These are phyloP conservation scores for Sporothrix phasma DNA, from an alignment of 2,329 filamentous ascomycete species.

Conservation along the genomic window DNA sequence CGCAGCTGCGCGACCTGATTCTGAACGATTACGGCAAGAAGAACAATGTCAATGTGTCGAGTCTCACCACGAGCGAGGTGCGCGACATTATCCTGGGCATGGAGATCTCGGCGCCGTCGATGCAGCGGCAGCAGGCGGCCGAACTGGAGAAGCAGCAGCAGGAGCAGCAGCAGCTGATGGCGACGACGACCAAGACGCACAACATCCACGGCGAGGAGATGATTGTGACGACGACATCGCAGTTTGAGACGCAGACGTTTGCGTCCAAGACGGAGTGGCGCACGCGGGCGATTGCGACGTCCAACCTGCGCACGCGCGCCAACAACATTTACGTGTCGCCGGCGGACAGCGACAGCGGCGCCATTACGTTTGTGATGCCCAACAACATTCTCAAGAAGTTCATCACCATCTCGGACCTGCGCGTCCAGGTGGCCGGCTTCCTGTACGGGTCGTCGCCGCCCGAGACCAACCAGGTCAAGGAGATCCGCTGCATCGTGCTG, in stretches of 20 bases:
- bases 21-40: slow-evolving; percentile 99
- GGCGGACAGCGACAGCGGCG: slow-evolving; percentile 82
- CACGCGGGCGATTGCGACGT: slow-evolving; percentile 90
- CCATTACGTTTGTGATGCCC: slow-evolving; percentile 95
- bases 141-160: slow-evolving; percentile 99
- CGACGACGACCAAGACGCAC: slow-evolving; percentile 95
- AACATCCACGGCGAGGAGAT: slow-evolving; percentile 97
- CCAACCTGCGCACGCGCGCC: slow-evolving; percentile 81
- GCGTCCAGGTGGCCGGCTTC: slow-evolving; percentile 93
- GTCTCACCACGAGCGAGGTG: slow-evolving; percentile 91
- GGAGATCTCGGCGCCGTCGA: slow-evolving; percentile 96
- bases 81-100: slow-evolving; percentile 98
- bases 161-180: slow-evolving; percentile 91
- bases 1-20: slow-evolving; percentile 87
- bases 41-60: slow-evolving; percentile 98
- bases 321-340: slow-evolving; percentile 99
- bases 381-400: slow-evolving; percentile 98
- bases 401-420: slow-evolving; percentile 92
- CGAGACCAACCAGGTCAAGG: slow-evolving; percentile 95
- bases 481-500: slow-evolving; percentile 94
- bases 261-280: slow-evolving; percentile 99
- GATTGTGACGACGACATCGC: slow-evolving; percentile 93
- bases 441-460: slow-evolving; percentile 86
- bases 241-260: slow-evolving; percentile 96
- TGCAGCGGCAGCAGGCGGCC: slow-evolving; percentile 96